phyloP scores from a whole-genome alignment of 2,329 filamentous ascomycete genomes.

The Teratosphaeriaceae sp. region DNA sequence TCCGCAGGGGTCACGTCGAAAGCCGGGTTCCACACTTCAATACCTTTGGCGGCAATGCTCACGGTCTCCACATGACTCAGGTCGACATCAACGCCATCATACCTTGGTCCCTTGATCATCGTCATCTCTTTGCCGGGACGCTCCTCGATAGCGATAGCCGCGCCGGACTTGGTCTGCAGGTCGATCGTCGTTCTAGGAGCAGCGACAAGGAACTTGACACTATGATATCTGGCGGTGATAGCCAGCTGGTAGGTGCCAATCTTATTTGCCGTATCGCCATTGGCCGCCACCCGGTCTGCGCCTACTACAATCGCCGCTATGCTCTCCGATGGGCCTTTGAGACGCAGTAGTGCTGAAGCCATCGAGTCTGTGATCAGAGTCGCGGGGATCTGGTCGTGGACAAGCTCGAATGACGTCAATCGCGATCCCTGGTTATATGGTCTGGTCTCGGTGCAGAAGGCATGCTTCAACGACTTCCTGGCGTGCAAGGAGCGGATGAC shows the following conservation, averaged over 20 bases:
- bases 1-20: constrained; percentile 91
- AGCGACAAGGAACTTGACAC: constrained; percentile 89
- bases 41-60: constrained; percentile 68
- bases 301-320: constrained; percentile 88
- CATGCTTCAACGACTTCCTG: constrained; percentile 62
- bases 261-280: constrained; percentile 98
- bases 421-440: constrained; percentile 97
- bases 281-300: constrained; percentile 89
- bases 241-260: constrained; percentile 92
- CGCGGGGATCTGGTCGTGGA: constrained; percentile 83
- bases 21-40: constrained; percentile 91
- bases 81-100: constrained; percentile 54
- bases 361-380: constrained; percentile 95
- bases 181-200: constrained; percentile 95
- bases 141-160: constrained; percentile 85
- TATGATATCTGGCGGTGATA: constrained; percentile 81
- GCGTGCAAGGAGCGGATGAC: constrained; percentile 80
- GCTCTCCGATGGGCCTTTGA: constrained; percentile 52
- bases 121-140: constrained; percentile 76
- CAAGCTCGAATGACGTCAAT: constrained; percentile 92
- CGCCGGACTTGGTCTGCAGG: constrained; percentile 67
- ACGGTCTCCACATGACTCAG: constrained; percentile 60
- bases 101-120: constrained; percentile 70
- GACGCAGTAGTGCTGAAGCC: constrained; percentile 77
- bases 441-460: constrained; percentile 93